A percentile compares a stretch with the other conserved stretches of the same genome.
Evolutionary conservation across 345 rosid genomes (phyloP).

Genomic region (Stellera chamaejasme): DNA sequence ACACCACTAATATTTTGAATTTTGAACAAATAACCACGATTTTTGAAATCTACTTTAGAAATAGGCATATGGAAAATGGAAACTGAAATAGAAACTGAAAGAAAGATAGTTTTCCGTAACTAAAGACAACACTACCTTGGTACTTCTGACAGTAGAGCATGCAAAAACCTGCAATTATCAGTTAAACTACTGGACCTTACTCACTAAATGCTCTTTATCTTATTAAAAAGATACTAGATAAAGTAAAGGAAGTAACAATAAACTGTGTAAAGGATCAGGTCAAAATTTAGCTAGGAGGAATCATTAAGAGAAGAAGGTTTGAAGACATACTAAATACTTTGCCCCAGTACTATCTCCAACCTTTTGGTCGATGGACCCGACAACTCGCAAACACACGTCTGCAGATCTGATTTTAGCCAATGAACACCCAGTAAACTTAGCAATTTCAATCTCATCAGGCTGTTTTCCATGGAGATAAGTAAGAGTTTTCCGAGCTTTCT

Average conservation of each 20-base stretch:
- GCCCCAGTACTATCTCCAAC: conserved; percentile 36
- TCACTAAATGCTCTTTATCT: no score
- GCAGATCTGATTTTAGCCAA: conserved; percentile 66
- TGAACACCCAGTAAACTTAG: conserved; percentile 51
- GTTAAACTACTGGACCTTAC: no score
- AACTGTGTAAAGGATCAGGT: no score
- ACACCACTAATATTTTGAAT: no score
- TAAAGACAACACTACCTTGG: no score
- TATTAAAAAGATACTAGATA: not conserved
- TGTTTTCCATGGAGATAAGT: conserved; percentile 40
- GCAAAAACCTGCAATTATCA: not conserved
- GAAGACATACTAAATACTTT: conserved; percentile 46
- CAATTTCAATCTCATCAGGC: conserved; percentile 51
- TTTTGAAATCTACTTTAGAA: no score
- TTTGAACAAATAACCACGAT: no score
- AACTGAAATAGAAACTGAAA: no score
- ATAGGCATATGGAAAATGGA: no score
- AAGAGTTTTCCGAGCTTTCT: conserved; percentile 56
- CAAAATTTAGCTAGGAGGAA: no score
- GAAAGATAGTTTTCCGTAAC: no score
- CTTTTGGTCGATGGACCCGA: conserved; percentile 70
- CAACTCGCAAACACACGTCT: conserved; percentile 56
- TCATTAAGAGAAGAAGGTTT: not conserved
- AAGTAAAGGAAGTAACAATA: not conserved
- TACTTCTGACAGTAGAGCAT: no score